Conservation (phyloP, 352 stramenopile species). For the Lagenidium giganteum region DNA sequence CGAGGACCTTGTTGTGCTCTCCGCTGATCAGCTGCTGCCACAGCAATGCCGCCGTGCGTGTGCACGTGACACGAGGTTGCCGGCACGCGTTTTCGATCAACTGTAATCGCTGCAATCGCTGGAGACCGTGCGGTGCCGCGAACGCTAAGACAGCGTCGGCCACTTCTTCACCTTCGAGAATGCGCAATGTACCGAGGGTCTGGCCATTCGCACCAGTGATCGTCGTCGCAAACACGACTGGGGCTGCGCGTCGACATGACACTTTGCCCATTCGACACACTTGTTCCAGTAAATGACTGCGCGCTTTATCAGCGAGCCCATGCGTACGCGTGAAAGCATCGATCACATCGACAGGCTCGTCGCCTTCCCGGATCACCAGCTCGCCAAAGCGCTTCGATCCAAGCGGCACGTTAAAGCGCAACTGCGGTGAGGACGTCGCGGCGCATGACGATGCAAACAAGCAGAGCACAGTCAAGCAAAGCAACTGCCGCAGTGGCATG, state of each 20-base stretch:
- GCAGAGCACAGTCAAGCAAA: too few species aligned
- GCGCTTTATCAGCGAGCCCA: too few species aligned
- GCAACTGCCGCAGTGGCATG: too few species aligned
- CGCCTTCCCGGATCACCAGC: conserved; percentile 66
- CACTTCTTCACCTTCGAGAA: conserved; percentile 47
- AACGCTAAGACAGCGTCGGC: conserved; percentile 46
- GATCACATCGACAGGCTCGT: conserved; percentile 77
- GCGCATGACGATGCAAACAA: too few species aligned
- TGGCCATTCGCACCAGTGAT: conserved; percentile 25
- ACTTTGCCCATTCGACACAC: conserved; percentile 28
- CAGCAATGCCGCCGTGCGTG: conserved; percentile 31
- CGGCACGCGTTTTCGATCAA: conserved; percentile 45
- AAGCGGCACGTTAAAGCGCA: too few species aligned
- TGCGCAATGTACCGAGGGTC: conserved; percentile 30
- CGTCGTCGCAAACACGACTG: conserved; percentile 33
- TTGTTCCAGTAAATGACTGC: conserved; percentile 41
- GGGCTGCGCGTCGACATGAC: conserved; percentile 29
- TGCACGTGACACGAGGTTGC: conserved; percentile 26
- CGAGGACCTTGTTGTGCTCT: conserved; percentile 22
- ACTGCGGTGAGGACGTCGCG: too few species aligned
- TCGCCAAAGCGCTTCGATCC: too few species aligned
- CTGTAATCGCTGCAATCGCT: conserved; percentile 13
- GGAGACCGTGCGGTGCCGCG: conserved; percentile 23
- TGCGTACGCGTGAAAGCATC: conserved; percentile 82
- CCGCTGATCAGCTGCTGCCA: conserved; percentile 37